Evolutionary conservation across 345 rosid species (phyloP).

Genomic region (Gossypium mustelinum): DNA sequence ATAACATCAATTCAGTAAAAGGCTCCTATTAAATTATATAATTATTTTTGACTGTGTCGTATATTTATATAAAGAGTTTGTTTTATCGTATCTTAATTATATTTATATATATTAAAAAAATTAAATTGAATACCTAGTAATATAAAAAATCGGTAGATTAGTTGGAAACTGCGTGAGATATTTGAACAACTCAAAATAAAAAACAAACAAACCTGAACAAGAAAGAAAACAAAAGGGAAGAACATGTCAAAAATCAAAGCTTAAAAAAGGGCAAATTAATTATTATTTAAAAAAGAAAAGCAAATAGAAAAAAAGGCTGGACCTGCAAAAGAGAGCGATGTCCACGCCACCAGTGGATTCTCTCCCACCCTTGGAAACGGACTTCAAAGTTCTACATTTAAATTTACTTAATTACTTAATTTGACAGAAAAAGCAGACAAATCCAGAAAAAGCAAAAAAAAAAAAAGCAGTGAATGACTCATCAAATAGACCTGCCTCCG

Average conservation of each 20-base stretch:
- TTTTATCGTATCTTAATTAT: too few relatives aligned
- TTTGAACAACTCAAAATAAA: neutral
- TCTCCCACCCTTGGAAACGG: conserved; percentile 25
- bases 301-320: neutral
- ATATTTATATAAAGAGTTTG: too few relatives aligned
- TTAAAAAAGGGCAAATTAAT: neutral
- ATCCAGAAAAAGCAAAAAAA: neutral
- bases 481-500: neutral
- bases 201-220: neutral
- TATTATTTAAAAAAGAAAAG: neutral
- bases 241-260: neutral
- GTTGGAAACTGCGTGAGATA: too few relatives aligned
- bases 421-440: conserved; percentile 6
- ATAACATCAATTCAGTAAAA: too few relatives aligned
- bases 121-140: too few relatives aligned
- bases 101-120: too few relatives aligned
- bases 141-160: too few relatives aligned
- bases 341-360: conserved; percentile 9
- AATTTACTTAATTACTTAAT: conserved; percentile 32
- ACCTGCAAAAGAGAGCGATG: neutral
- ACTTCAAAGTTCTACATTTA: conserved; percentile 27
- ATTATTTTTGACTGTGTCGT: too few relatives aligned
- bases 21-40: too few relatives aligned
- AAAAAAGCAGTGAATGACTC: conserved; percentile 12
- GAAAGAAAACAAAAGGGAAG: neutral